Conservation (phyloP, 352 stramenopile species). For the Phytophthora colocasiae region DNA sequence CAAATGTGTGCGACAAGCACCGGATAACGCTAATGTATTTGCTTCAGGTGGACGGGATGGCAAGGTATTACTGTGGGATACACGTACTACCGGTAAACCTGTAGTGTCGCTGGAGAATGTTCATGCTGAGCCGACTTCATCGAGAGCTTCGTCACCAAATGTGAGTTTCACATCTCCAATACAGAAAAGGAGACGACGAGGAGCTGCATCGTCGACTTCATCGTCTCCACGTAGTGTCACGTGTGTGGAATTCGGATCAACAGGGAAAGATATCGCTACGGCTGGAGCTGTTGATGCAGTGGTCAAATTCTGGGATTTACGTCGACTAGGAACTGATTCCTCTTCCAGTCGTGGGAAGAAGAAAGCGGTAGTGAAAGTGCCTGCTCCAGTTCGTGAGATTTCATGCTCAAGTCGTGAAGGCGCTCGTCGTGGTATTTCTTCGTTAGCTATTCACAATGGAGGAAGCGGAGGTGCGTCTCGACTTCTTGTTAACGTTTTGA, state of each 20-base stretch:
- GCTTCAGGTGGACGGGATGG: conserved; percentile 70
- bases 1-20: conserved; percentile 72
- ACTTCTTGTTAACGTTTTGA: conserved; percentile 71
- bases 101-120: conserved; percentile 45
- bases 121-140: conserved; percentile 35
- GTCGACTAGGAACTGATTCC: conserved; percentile 34
- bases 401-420: conserved; percentile 47
- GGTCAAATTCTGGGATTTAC: conserved; percentile 79
- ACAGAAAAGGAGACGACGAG: conserved; percentile 37
- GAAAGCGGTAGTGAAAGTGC: conserved; percentile 15
- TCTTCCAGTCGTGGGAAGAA: conserved; percentile 22
- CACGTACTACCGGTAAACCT: conserved; percentile 31
- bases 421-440: conserved; percentile 63
- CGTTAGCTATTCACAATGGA: conserved; percentile 47
- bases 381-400: conserved; percentile 42
- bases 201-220: conserved; percentile 24
- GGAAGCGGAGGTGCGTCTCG: conserved; percentile 30
- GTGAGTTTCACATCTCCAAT: conserved; percentile 42
- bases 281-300: conserved; percentile 65
- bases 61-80: conserved; percentile 71
- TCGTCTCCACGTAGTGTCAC: conserved; percentile 66
- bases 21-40: conserved; percentile 44
- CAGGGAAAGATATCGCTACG: conserved; percentile 55
- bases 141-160: conserved; percentile 19
- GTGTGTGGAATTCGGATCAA: conserved; percentile 66